Conservation (phyloP, 805 yeast species). For the Zygosaccharomyces gambellarensis region DNA sequence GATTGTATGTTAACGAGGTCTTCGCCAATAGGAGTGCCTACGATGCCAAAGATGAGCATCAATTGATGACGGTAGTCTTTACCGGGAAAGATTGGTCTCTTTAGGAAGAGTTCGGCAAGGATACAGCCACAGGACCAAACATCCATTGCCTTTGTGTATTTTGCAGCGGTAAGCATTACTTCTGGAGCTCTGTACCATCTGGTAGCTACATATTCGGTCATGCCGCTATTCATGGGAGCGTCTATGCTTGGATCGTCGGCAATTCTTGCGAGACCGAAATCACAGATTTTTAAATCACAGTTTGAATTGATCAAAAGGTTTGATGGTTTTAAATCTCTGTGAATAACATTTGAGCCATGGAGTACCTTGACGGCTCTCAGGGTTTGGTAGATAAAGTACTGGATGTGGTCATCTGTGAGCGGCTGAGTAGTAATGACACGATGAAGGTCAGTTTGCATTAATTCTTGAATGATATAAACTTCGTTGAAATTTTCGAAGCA, state of each 20-base stretch:
- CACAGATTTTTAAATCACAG: slow-evolving; percentile 91
- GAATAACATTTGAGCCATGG: slow-evolving; percentile 91
- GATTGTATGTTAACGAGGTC: slow-evolving; percentile 72
- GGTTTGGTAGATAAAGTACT: slow-evolving; percentile 88
- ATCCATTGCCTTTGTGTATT: slow-evolving; percentile 91
- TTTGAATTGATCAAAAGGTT: slow-evolving; percentile 82
- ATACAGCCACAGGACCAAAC: slow-evolving; percentile 97
- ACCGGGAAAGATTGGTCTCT: slow-evolving; percentile 89
- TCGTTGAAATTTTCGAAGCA: slow-evolving; percentile 73
- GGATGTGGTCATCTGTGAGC: slow-evolving; percentile 87
- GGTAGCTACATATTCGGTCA: slow-evolving; percentile 98
- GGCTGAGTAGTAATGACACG: slow-evolving; percentile 77
- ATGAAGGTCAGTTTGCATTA: slow-evolving; percentile 85
- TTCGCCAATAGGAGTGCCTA: slow-evolving; percentile 84
- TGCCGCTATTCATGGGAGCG: slow-evolving; percentile 31
- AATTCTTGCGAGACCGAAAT: slow-evolving; percentile 78
- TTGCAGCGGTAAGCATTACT: slow-evolving; percentile 90
- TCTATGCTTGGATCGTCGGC: slow-evolving; percentile 31
- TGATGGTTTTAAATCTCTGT: slow-evolving; percentile 88
- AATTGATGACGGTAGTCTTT: slow-evolving; percentile 90
- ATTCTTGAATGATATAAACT: slow-evolving; percentile 81
- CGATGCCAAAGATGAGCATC: slow-evolving; percentile 72
- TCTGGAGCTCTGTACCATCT: slow-evolving; percentile 98
- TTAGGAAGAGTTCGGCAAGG: slow-evolving; percentile 81
- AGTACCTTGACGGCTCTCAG: slow-evolving; percentile 83